Base-by-base conservation (phyloP, 2,329 filamentous ascomycete species). In the Fusarium sp. region DNA sequence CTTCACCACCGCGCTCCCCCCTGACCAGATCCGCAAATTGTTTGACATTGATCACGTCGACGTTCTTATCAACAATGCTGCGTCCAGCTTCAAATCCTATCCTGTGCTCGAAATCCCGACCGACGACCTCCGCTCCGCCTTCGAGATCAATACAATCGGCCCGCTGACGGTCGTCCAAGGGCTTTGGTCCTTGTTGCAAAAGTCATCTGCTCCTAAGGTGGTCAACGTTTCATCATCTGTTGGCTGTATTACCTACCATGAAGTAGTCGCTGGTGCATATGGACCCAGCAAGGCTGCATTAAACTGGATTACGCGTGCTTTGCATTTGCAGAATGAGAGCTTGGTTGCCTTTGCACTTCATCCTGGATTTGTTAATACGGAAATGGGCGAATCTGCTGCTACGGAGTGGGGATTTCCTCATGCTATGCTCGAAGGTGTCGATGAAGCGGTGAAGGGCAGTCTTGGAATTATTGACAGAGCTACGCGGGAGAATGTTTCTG, bases 51-150 rank as follows among this genome's bases (percentile, higher is more conserved):
- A 74, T 20, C 77, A 82, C 24, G 77, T 90, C n/a, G 87, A 89
- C 50, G 77, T 87, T 12, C 82, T 89, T 8, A 84, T 89, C 68
- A 85, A 85, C 65, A 89, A 89, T 68, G 87, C 87, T 0, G 87
- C 84, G 6, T 82, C 76, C 74, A 20, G 77, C 77, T 15, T 74
- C 78, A 44, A 81, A 79, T 66, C 78, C 74, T 3, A 72, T 77
- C 3, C 41, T 6, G 78, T 82, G 0, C 57, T 74, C 9, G 74
- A 79, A 28, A 83, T 58, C 32, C 82, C 75, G 9, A 74, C 75
- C 8, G 73, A 70, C 5, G 82, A 85, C 50, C 70, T 88, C 39
- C 77, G 79, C 12, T 68, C 81, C 3, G 80, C 85, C 13, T 81
- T 87, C 63, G 80, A 85, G 14, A 78, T 85, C 50, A 89, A 89